Percentiles rank a stretch among this genome's conserved stretches.
Conservation (phyloP, 371 early-diverging fungal species). For the Apophysomyces variabilis region DNA sequence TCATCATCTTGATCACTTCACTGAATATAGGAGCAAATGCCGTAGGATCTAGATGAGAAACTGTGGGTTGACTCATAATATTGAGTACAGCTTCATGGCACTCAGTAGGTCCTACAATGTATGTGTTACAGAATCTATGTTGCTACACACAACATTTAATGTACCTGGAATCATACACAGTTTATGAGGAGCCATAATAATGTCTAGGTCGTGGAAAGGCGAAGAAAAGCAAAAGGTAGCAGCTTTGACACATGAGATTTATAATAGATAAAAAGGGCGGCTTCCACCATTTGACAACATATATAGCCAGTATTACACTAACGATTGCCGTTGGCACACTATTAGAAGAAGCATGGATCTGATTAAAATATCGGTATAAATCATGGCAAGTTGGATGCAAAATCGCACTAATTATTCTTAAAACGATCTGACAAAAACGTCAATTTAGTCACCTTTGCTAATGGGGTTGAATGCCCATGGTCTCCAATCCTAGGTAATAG, state of each 20-base stretch:
- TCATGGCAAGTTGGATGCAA: too few species aligned
- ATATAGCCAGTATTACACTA: too few species aligned
- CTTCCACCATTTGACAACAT: too few species aligned
- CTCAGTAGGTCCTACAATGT: conserved; percentile 83
- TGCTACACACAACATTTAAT: conserved; percentile 26
- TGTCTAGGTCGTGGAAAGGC: conserved; percentile 3
- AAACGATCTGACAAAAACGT: too few species aligned
- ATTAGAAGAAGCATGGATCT: too few species aligned
- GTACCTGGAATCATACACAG: conserved; percentile 91
- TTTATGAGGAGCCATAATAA: conserved; percentile 52
- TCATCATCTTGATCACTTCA: conserved; percentile 79
- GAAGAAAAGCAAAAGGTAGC: background rate
- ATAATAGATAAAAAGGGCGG: too few species aligned
- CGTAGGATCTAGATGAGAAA: conserved; percentile 90
- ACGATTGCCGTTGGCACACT: too few species aligned
- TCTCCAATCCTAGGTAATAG: too few species aligned
- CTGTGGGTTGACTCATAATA: conserved; percentile 89
- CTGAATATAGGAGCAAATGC: conserved; percentile 88
- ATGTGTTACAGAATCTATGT: background rate
- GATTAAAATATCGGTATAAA: too few species aligned
- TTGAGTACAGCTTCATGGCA: conserved; percentile 85
- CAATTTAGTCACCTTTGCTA: too few species aligned
- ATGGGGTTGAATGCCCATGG: too few species aligned
- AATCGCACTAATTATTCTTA: too few species aligned
- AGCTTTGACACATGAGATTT: background rate